phyloP scores from a whole-genome alignment of 2,329 filamentous ascomycete species.

The Phyllosticta citrichinensis region DNA sequence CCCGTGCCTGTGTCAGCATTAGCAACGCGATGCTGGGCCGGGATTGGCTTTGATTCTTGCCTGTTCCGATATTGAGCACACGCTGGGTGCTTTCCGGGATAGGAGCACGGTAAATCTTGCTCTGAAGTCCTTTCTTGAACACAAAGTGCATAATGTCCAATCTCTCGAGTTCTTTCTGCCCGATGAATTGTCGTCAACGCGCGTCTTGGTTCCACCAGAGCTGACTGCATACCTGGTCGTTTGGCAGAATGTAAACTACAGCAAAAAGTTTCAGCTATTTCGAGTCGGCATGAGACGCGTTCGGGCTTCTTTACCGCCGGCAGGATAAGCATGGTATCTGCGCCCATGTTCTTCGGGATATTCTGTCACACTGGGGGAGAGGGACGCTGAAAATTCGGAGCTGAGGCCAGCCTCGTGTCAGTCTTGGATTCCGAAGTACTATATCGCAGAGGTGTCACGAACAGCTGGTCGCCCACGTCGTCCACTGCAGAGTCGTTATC shows the following conservation, averaged over 20 bases:
- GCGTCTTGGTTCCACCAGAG: background rate
- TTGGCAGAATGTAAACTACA: slow-evolving; percentile 28
- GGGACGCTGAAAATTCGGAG: slow-evolving; percentile 6
- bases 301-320: slow-evolving; percentile 5
- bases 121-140: slow-evolving; percentile 26
- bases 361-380: slow-evolving; percentile 11
- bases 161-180: slow-evolving; percentile 26
- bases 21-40: too few species aligned
- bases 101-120: slow-evolving; percentile 17
- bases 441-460: slow-evolving; percentile 1
- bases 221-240: slow-evolving; percentile 14
- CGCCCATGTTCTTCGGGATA: slow-evolving; percentile 19
- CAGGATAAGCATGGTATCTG: slow-evolving; percentile 19
- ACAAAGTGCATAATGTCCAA: slow-evolving; percentile 24
- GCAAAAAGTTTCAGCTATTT: background rate
- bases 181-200: background rate
- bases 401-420: slow-evolving; percentile 13
- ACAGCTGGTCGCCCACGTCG: slow-evolving; percentile 16
- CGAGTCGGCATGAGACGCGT: background rate
- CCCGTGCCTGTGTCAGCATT: slow-evolving; percentile 17
- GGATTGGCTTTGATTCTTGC: too few species aligned
- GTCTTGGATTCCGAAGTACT: slow-evolving; percentile 8
- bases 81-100: slow-evolving; percentile 8
- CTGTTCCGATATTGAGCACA: slow-evolving; percentile 19
- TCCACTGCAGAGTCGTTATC: slow-evolving; percentile 14